Percentiles rank a stretch among this genome's conserved stretches.
These are phyloP conservation scores for Vitis rupestris DNA, from an alignment of 164 flowering plant species.

Conservation along the genomic window DNA sequence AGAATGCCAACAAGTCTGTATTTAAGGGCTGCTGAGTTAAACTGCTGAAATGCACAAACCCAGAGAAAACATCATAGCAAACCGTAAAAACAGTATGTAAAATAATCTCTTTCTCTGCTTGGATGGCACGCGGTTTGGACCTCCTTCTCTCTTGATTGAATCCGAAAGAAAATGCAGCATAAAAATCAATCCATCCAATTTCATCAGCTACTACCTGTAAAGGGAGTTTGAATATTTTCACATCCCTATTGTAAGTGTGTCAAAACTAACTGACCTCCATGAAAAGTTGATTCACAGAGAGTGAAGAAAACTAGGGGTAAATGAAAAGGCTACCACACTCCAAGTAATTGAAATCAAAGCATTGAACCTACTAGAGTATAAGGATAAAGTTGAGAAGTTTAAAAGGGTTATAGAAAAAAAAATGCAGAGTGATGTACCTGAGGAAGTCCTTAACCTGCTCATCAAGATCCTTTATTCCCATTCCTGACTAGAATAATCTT, in stretches of 20 bases:
- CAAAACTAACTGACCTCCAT: slow-evolving; percentile 51
- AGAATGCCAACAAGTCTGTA: slow-evolving; percentile 37
- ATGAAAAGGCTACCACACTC: slow-evolving; percentile 64
- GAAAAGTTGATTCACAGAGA: slow-evolving; percentile 50
- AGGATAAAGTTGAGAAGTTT: not conserved
- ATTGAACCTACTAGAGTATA: slow-evolving; percentile 4
- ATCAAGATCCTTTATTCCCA: slow-evolving; percentile 58
- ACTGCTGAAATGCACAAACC: slow-evolving; percentile 50
- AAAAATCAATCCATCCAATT: slow-evolving; percentile 68
- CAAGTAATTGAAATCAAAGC: slow-evolving; percentile 47
- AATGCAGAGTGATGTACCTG: slow-evolving; percentile 28
- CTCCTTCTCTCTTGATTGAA: slow-evolving; percentile 32
- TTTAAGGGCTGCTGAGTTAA: slow-evolving; percentile 47
- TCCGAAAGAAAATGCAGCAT: slow-evolving; percentile 25
- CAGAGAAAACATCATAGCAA: slow-evolving; percentile 60
- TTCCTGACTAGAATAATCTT: slow-evolving; percentile 44
- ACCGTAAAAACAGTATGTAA: slow-evolving; percentile 43
- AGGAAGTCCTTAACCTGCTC: slow-evolving; percentile 56
- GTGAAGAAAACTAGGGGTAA: slow-evolving; percentile 47
- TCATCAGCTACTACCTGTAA: slow-evolving; percentile 64
- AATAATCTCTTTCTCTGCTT: slow-evolving; percentile 66
- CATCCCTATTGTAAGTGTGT: too few relatives aligned
- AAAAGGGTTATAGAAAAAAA: not conserved
- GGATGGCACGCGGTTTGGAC: slow-evolving; percentile 44
- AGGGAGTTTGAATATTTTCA: not conserved